These are phyloP conservation scores for Annulohypoxylon bovei DNA, from an alignment of 495 filamentous ascomycete genomes.

Conservation along the genomic window DNA sequence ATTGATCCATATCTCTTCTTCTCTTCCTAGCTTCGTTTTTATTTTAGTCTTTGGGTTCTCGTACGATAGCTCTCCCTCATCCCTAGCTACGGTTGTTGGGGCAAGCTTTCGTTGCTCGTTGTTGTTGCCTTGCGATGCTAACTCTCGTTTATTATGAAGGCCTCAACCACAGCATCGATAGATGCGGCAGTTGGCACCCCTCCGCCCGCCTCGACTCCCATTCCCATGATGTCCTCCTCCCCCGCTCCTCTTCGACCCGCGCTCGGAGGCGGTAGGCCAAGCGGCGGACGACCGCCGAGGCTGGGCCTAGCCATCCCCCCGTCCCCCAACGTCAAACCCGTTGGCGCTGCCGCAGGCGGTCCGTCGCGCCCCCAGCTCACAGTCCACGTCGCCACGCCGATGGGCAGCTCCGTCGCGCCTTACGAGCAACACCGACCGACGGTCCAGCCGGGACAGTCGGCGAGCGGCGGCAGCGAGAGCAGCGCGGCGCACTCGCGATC, in stretches of 20 bases:
- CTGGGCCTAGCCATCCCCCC: slow-evolving; percentile 89
- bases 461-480: slow-evolving; percentile 76
- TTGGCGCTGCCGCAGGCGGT: slow-evolving; percentile 53
- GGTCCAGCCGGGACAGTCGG: slow-evolving; percentile 64
- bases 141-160: slow-evolving; percentile 44
- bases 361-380: slow-evolving; percentile 62
- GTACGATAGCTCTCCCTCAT: not conserved
- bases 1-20: slow-evolving; percentile 11
- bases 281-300: slow-evolving; percentile 74
- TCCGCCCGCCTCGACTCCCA: slow-evolving; percentile 44
- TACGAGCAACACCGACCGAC: slow-evolving; percentile 61
- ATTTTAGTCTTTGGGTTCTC: not conserved
- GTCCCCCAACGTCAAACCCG: slow-evolving; percentile 80
- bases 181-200: slow-evolving; percentile 43
- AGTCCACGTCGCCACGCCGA: slow-evolving; percentile 84
- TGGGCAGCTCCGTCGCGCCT: slow-evolving; percentile 75
- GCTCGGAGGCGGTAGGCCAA: slow-evolving; percentile 76
- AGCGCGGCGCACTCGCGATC: slow-evolving; percentile 74
- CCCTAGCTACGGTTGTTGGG: not conserved
- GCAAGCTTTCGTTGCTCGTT: slow-evolving; percentile 30
- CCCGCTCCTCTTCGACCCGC: slow-evolving; percentile 84
- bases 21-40: slow-evolving; percentile 4
- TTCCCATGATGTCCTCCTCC: slow-evolving; percentile 76
- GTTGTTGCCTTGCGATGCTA: slow-evolving; percentile 40
- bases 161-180: slow-evolving; percentile 37